Evolutionary conservation across 352 stramenopile genomes (phyloP), one percentile per base, ranked within the genome.

Genomic region (Globisporangium nodosum): DNA sequence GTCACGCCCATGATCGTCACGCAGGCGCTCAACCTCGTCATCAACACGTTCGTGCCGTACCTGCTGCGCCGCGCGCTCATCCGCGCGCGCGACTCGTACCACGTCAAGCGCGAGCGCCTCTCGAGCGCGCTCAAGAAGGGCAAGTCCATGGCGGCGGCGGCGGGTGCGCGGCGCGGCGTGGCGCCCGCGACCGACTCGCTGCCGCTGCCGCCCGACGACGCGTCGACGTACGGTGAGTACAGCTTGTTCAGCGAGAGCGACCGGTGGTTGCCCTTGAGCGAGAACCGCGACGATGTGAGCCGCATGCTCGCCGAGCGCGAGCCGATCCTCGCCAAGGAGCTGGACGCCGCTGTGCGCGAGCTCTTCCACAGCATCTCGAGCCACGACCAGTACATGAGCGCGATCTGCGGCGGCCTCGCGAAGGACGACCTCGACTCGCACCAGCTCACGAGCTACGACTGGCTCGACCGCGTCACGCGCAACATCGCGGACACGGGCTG

Each of bases 1-100:
- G 76, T 87, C 51, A 87, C 76, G 35, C 76, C 76, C 35, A 81
- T 87, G 70, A 85, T 87, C 64, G 76, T 87, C 53, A 87, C 76
- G 33, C 76, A 87, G 63, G 76, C 74, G 45, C 70, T 87, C 54
- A 87, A 87, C 48, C 65, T 87, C 30, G 65, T 87, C 31, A 81
- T 85, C 65, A 87, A 85, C 53, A 87, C 76, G 13, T 87, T 87
- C 30, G 74, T 87, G 35, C 76, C 76, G 3, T 84, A 71, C 46
- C 30, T 87, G 31, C 64, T 84, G 24, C 71, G 76, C 0, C 74
- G 68, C 0, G 76, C 71, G 20, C 68, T 87, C 54, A 66, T 87
- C 18, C 59, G 58, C 2, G 74, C 76, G 12, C 59, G 76, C 7
- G 71, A 86, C 50, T 78, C 71, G 52, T 86, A 86, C 49, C 71